Evolutionary conservation across 768 basidiomycete species (phyloP).

Genomic region (Hypsizygus marmoreus): DNA sequence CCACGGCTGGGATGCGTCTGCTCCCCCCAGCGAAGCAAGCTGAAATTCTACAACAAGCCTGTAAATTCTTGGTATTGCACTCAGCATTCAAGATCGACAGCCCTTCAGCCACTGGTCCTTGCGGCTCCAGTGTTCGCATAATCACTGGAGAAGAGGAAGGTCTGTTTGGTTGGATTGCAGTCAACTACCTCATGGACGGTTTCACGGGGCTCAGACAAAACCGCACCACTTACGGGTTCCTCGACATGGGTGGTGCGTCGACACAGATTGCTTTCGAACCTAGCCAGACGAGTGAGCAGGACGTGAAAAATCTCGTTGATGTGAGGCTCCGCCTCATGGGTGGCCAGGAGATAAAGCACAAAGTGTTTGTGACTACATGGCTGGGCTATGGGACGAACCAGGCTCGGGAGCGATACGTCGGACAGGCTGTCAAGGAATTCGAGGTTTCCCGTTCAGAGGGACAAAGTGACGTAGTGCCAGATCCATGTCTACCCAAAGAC

Average conservation of each 20-base stretch:
- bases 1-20: conserved; percentile 97
- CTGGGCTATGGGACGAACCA: conserved; percentile 97
- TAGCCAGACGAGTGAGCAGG: conserved; percentile 52
- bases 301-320: conserved; percentile 67
- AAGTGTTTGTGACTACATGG: conserved; percentile 98
- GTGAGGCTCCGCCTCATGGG: conserved; percentile 81
- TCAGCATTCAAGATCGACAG: conserved; percentile 79
- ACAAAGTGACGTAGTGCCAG: conserved; percentile 51
- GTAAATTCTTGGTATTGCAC: conserved; percentile 70
- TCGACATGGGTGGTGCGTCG: conserved; percentile 99
- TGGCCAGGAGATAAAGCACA: conserved; percentile 86
- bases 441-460: conserved; percentile 39
- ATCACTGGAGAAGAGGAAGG: conserved; percentile 99
- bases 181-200: conserved; percentile 98
- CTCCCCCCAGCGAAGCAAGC: conserved; percentile 69
- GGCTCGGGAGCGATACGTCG: conserved; percentile 91
- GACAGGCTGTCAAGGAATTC: conserved; percentile 60
- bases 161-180: conserved; percentile 97
- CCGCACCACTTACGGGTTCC: conserved; percentile 91
- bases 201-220: conserved; percentile 61
- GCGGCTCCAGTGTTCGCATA: conserved; percentile 89
- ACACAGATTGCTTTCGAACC: conserved; percentile 99
- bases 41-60: conserved; percentile 73
- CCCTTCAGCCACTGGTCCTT: conserved; percentile 71
- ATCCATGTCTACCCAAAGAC: conserved; percentile 89